Base-by-base conservation (phyloP, 768 basidiomycete genomes). In the Pisolithus orientalis region DNA sequence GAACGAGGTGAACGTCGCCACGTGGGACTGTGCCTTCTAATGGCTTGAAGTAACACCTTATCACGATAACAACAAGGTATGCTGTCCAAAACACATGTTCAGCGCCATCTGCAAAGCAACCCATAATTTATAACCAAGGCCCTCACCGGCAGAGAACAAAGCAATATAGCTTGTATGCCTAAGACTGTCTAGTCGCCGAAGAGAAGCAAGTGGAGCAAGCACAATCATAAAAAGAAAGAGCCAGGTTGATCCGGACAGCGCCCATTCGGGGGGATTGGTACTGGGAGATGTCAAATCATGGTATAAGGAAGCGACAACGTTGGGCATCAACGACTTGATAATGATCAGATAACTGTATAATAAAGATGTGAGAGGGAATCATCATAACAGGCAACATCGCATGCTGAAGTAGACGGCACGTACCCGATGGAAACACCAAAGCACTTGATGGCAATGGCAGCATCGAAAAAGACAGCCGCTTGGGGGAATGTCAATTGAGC, bases 341-440 rank as follows among this genome's bases (percentile, higher is more conserved):
- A 95, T 93, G 62, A 94, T 94, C 54, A 93, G 75, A 66, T 93
- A 91, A 64, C 89, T 91, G 32, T 10, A 59, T 17, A 7, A 44
- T 6, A 25, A 31, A 27, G 2, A 27, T 17, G 7, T 11, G n/a
- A 48, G 38, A 25, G 4, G 25, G 31, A 32, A 13, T 34, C n/a
- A 17, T 25, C 40, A 11, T 38, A 34, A 47, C 29, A 43, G 5
- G 8, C 28, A 13, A 24, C 17, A n/a, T 24, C 17, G 31, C 38
- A 29, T 27, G 49, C 45, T 42, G 49, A 51, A 42, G 14, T 34
- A 34, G 31, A 38, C 13, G 27, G 47, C 21, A 37, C 79, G 44
- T 70, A 92, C 80, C 91, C 93, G 60, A 94, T 85, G 32, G 90
- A 92, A 3, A 98, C 95, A 17, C 95, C 95, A 64, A 96, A 96